Evolutionary conservation across 2,329 filamentous ascomycete genomes (phyloP), one percentile per base, ranked within the genome.

Genomic region (Parastagonospora avenae): DNA sequence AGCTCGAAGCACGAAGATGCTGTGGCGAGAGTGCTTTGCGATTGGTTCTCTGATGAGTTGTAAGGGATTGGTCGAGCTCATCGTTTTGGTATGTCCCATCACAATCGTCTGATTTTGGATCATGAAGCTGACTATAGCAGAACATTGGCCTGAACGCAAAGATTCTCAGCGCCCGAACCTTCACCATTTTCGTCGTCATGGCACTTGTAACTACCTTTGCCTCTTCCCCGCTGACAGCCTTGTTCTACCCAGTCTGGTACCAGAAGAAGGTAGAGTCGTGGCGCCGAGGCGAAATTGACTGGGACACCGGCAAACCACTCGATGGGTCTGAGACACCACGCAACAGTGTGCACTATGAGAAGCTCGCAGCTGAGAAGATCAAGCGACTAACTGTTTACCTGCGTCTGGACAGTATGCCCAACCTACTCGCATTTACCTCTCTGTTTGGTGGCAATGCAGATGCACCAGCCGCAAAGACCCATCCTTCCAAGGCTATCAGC

Each of bases 151-250:
- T 92, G 2, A 87, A 93, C 76, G 91, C 92, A 15, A 85, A 85
- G 31, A 95, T 96, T 54, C 79, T 96, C 14, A 92, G 89, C 51
- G 82, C 81, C 0, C 80, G 89, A 12, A 95, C 91, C 0, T 96
- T 96, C 65, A 96, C 92, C 45, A 95, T 96, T 47, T 96, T 96
- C 62, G 91, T 96, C 16, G 89, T 96, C 66, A 96, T 96, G 92
- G 92, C 92, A 8, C 79, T 96, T 2, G 79, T 95, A 29, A 95
- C 91, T 0, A 96, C 92, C 0, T 91, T 96, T 50, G 76, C 85
- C 0, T 96, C 92, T 0, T 92, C 92, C 0, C 92, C 92, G 0
- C 75, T 95, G 35, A 89, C 88, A 1, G 81, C 84, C 10, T 79
- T 78, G 45, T 78, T 96, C 6, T 96, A 96, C 59, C 92, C 92